phyloP scores from a whole-genome alignment of 2,329 filamentous ascomycete species.

The Exophiala phaeomuriformis region DNA sequence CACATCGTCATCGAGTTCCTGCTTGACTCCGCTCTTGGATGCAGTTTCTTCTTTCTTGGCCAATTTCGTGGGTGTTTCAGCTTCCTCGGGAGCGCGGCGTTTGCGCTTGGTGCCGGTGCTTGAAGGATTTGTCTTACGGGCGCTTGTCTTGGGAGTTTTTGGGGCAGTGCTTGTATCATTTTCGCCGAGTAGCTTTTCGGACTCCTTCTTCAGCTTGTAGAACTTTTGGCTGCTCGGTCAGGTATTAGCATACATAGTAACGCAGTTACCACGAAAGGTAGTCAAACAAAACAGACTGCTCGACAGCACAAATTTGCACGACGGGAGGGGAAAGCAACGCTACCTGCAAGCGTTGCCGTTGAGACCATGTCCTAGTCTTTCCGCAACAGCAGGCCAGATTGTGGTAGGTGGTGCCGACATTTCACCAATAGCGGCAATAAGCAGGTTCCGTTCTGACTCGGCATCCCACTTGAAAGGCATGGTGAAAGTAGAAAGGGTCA shows the following conservation, averaged over 20 bases:
- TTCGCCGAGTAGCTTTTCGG: conserved; percentile 17
- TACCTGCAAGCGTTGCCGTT: conserved; percentile 25
- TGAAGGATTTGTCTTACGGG: background rate
- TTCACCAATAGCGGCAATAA: conserved; percentile 17
- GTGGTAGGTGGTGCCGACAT: conserved; percentile 9
- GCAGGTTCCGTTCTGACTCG: conserved; percentile 17
- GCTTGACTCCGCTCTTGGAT: conserved; percentile 6
- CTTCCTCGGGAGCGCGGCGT: conserved; percentile 1
- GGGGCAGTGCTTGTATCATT: conserved; percentile 3
- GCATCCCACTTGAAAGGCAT: conserved; percentile 26
- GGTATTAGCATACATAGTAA: conserved; percentile 10
- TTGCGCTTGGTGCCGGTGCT: conserved; percentile 13
- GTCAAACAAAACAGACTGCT: background rate
- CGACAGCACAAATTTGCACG: background rate
- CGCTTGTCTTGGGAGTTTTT: conserved; percentile 4
- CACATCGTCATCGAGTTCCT: background rate
- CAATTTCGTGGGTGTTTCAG: no score
- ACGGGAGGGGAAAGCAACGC: background rate
- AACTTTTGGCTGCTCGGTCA: conserved; percentile 23
- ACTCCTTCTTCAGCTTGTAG: conserved; percentile 27
- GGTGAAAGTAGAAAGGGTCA: background rate
- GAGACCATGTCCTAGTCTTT: conserved; percentile 20
- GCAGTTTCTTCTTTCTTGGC: background rate
- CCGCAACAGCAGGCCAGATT: conserved; percentile 25
- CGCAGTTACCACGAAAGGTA: no score